phyloP scores from a whole-genome alignment of 345 rosid species.

The Laguncularia racemosa region DNA sequence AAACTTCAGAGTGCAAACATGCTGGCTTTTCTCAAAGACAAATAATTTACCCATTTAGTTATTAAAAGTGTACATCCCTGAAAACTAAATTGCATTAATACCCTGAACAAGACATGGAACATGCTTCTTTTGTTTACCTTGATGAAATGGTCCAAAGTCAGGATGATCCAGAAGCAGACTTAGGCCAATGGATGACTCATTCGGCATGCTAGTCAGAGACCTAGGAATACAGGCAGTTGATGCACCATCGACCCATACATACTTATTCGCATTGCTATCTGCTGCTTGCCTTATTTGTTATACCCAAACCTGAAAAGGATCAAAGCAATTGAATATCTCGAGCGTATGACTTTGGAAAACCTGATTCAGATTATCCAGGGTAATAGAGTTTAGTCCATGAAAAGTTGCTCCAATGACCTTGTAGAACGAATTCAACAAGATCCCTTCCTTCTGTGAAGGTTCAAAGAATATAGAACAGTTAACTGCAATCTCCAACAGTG shows the following conservation, averaged over 20 bases:
- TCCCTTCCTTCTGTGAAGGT: slow-evolving; percentile 11
- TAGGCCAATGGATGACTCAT: slow-evolving; percentile 12
- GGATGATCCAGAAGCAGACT: slow-evolving; percentile 20
- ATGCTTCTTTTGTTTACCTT: slow-evolving; percentile 35
- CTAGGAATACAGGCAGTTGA: slow-evolving; percentile 17
- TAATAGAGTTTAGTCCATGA: slow-evolving; percentile 20
- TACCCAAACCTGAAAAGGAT: slow-evolving; percentile 23
- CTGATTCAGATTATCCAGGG: slow-evolving; percentile 24
- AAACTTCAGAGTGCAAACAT: neutral
- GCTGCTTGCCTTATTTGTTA: slow-evolving; percentile 40
- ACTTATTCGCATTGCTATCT: slow-evolving; percentile 18
- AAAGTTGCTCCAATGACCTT: slow-evolving; percentile 33
- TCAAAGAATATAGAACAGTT: slow-evolving; percentile 29
- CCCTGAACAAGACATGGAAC: too few relatives aligned
- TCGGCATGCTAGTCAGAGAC: slow-evolving; percentile 18
- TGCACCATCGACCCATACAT: slow-evolving; percentile 11
- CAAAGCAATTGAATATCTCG: slow-evolving; percentile 1
- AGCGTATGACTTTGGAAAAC: neutral
- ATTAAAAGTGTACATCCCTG: too few relatives aligned
- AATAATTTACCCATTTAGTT: too few relatives aligned
- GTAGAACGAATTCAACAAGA: slow-evolving; percentile 43
- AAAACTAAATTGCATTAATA: too few relatives aligned
- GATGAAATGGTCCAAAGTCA: slow-evolving; percentile 17
- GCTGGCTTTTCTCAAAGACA: neutral
- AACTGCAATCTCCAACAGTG: slow-evolving; percentile 32